Base-by-base conservation (phyloP, 495 filamentous ascomycete genomes). In the Neurospora sp. region DNA sequence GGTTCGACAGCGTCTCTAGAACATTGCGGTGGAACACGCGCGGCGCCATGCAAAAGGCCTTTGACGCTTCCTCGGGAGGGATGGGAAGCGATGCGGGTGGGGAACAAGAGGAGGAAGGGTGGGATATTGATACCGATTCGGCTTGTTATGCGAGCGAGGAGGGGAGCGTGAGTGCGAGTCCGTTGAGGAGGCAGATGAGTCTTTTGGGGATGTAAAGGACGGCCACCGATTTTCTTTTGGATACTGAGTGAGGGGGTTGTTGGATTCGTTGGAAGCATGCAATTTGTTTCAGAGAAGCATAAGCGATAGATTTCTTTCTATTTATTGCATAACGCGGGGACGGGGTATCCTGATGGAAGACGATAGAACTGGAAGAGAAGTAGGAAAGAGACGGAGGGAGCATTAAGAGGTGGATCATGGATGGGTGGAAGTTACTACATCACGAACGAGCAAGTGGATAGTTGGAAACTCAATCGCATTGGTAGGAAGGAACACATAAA, bases 21-120 rank as follows among this genome's bases (percentile, higher is more conserved):
- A 97, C 96, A 1, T 86, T 99, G 72, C 88, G 94, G 69, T 99
- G 96, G 96, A 98, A 98, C 79, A 92, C 88, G 12, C 87, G 96
- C 70, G 92, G 92, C 31, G 93, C 93, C 14, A 88, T 90, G 73
- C 94, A 97, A 82, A 96, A 96, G 79, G 89, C 86, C 53, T 97
- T 92, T 84, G 88, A 89, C 38, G 86, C 85, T 31, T 66, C 27
- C 27, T 66, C 75, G 69, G 74, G 73, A 68, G 73, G 78, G 20
- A 75, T 74, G 9, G 79, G 74, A 37, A 82, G 80, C 22, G 81
- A 79, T 14, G 74, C 76, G 20, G 77, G 70, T 16, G 79, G 81
- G 27, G 80, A 85, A 22, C 84, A 86, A 20, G 83, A 87, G 27
- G 87, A 89, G 74, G 86, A 87, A 22, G 85, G 87, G 70, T 93